phyloP scores from a whole-genome alignment of 768 basidiomycete genomes.

The Rhodosporidiobolus odoratus region DNA sequence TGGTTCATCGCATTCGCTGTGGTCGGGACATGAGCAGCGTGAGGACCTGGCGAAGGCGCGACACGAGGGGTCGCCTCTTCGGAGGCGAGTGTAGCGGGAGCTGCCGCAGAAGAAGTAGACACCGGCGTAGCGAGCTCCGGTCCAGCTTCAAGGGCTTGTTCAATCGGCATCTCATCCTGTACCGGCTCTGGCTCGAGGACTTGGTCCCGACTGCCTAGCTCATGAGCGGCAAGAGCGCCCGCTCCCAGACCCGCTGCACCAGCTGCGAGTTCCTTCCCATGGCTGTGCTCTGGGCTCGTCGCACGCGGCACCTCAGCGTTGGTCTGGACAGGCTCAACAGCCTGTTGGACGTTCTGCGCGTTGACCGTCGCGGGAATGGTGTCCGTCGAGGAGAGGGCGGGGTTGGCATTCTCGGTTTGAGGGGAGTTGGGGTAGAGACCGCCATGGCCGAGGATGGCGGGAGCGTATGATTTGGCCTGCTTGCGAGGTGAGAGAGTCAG shows the following conservation, averaged over 20 bases:
- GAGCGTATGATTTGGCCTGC: neutral
- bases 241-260: too few relatives aligned
- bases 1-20: neutral
- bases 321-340: neutral
- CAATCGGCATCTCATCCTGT: neutral
- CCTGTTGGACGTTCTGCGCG: constrained; percentile 3
- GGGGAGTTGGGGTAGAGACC: constrained; percentile 1
- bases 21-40: neutral
- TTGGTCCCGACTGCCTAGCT: too few relatives aligned
- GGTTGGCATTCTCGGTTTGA: neutral
- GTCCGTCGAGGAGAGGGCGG: neutral
- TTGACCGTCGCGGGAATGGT: neutral
- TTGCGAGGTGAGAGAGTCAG: neutral
- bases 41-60: neutral
- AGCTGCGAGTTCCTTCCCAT: too few relatives aligned
- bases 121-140: neutral
- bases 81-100: too few relatives aligned
- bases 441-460: neutral
- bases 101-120: too few relatives aligned
- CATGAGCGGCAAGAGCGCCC: too few relatives aligned
- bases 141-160: neutral
- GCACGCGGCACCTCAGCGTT: neutral
- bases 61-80: too few relatives aligned
- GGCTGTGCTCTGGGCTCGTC: neutral
- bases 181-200: too few relatives aligned